phyloP scores from a whole-genome alignment of 2,329 filamentous ascomycete species.

The Colletotrichum endophyticum region DNA sequence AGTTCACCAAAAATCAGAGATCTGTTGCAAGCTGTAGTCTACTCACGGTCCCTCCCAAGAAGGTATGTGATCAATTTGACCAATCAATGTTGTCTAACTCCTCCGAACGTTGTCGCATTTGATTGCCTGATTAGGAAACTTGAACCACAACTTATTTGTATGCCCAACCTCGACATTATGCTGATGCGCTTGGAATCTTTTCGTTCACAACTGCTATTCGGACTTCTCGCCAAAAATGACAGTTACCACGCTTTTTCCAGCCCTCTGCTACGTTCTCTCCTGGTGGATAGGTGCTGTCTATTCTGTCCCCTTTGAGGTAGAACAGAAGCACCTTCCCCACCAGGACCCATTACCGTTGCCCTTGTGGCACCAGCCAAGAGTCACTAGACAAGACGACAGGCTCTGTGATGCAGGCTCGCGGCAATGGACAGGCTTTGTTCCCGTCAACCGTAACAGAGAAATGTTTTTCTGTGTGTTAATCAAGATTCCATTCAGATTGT shows the following conservation, averaged over 20 bases:
- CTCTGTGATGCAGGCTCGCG: constrained; percentile 16
- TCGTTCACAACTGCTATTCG: background rate
- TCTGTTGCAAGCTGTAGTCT: background rate
- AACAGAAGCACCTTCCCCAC: background rate
- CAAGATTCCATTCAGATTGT: background rate
- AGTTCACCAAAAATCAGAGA: background rate
- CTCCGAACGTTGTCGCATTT: background rate
- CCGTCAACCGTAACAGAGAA: background rate
- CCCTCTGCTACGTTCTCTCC: background rate
- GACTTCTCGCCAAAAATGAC: background rate
- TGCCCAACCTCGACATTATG: background rate
- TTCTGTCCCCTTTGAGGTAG: background rate
- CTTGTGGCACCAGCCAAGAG: background rate
- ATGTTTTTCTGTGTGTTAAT: background rate
- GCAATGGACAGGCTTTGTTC: constrained; percentile 16
- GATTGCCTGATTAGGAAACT: background rate
- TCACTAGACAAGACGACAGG: background rate
- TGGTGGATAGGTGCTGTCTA: background rate
- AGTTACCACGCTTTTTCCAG: background rate
- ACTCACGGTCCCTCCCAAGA: background rate
- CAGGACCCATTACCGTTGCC: background rate
- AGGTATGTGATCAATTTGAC: background rate
- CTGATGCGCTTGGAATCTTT: background rate
- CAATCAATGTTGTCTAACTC: background rate
- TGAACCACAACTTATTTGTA: background rate